Base-by-base conservation (phyloP, 1,284 basidiomycete species). In the Ustilago trichophora region DNA sequence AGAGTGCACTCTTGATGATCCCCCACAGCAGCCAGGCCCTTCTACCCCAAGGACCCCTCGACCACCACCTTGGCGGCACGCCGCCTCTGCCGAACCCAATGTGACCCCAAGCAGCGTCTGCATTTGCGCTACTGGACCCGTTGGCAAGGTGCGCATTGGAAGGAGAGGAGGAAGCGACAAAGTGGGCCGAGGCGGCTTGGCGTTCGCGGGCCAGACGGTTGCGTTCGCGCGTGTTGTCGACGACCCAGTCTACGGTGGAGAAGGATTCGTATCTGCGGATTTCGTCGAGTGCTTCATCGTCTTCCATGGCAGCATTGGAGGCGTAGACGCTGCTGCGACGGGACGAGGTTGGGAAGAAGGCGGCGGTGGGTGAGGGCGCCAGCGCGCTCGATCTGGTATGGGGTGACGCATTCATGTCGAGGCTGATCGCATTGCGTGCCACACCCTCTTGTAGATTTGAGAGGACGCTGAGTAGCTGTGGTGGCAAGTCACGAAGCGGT, bases 231-330 rank as follows among this genome's bases (percentile, higher is more conserved):
- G 73, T 73, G 26, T 63, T 72, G 29, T 81, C 79, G 38, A 79
- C 77, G 38, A 81, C 71, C 79, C 79, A 81, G 37, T 81, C 79
- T 5, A 80, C 77, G 19, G 79, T 80, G 36, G 66, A 64, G 46
- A 70, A 70, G 42, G 60, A 64, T 49, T 78, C 76, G 34, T 78
- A 78, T 22, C 73, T 43, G 10, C 72, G 50, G 21, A 78, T 73
- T 34, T 78, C 73, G 43, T 77, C 75, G 35, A 78, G 58, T 22
- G 72, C 76, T 29, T 73, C 72, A 21, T 78, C 76, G 32, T 76
- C 76, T 34, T 64, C 63, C 19, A 47, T 32, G 12, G 25, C 54
- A 5, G 60, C 49, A 18, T 52, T 57, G 43, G 43, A 10, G 22
- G 48, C 24, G 31, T 49, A 55, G 9, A 34, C 21, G 38, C 52